phyloP scores from a whole-genome alignment of 257 asterid species.

The Plantago elongata region DNA sequence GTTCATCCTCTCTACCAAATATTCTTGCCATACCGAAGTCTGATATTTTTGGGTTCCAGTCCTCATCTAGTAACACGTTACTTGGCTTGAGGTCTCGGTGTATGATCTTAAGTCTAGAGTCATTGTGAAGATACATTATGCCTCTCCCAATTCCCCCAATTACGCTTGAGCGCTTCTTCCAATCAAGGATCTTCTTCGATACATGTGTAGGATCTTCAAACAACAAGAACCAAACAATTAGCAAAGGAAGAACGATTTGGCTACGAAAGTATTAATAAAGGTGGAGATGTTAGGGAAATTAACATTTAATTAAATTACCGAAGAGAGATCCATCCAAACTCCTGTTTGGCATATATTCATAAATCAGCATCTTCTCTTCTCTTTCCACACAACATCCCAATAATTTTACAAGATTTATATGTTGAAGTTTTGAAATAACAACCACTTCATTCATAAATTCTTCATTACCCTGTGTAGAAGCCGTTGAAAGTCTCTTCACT shows the following conservation, averaged over 20 bases:
- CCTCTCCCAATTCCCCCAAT: slow-evolving; percentile 62
- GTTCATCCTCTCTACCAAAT: slow-evolving; percentile 47
- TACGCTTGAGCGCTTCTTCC: slow-evolving; percentile 42
- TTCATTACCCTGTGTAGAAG: not conserved
- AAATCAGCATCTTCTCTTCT: too few species aligned
- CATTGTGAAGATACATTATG: slow-evolving; percentile 60
- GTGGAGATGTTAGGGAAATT: too few species aligned
- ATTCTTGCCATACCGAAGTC: slow-evolving; percentile 72
- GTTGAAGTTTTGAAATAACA: too few species aligned
- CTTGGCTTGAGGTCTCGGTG: slow-evolving; percentile 63
- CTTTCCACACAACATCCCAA: too few species aligned
- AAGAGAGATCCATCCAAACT: not conserved
- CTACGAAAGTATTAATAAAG: too few species aligned
- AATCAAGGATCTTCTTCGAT: slow-evolving; percentile 30
- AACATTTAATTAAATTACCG: not conserved
- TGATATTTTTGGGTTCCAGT: slow-evolving; percentile 62
- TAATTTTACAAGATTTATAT: too few species aligned
- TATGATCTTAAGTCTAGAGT: slow-evolving; percentile 53
- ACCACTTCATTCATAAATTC: not conserved
- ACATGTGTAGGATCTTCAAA: slow-evolving; percentile 27
- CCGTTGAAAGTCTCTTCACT: slow-evolving; percentile 1
- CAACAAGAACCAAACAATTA: not conserved
- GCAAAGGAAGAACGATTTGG: too few species aligned
- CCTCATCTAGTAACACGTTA: slow-evolving; percentile 53
- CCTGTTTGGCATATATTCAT: too few species aligned